A percentile compares a stretch with the other conserved stretches of the same genome.
Conservation (phyloP, 495 filamentous ascomycete species). For the Aspergillus baeticus region DNA sequence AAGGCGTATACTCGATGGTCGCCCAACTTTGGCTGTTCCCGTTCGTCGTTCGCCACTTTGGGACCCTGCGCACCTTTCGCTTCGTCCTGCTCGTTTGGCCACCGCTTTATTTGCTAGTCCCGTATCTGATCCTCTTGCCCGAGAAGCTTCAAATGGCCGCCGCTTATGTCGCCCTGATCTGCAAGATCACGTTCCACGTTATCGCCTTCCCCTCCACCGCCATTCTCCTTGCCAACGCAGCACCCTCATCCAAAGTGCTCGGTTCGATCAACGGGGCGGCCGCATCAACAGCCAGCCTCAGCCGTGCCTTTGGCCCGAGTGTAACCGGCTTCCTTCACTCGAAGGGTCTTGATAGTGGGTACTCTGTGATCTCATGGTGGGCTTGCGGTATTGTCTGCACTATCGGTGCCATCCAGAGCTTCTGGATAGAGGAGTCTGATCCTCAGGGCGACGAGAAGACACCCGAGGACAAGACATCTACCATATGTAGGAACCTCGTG, state of each 20-base stretch:
- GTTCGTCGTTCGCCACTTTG: conserved; percentile 65
- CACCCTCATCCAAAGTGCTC: conserved; percentile 74
- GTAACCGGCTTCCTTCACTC: conserved; percentile 84
- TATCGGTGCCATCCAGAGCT: conserved; percentile 61
- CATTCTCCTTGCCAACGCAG: conserved; percentile 81
- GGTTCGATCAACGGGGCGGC: conserved; percentile 93
- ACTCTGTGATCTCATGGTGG: conserved; percentile 92
- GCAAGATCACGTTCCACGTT: conserved; percentile 85
- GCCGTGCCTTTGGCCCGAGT: conserved; percentile 82
- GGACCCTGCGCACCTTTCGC: conserved; percentile 75
- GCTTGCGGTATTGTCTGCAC: conserved; percentile 72
- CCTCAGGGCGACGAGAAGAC: conserved; percentile 30
- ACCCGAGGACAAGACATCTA: conserved; percentile 12
- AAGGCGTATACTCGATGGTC: conserved; percentile 87
- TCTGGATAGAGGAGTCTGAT: conserved; percentile 51
- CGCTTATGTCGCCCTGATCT: conserved; percentile 71
- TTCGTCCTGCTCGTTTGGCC: conserved; percentile 79
- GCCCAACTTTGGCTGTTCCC: conserved; percentile 83
- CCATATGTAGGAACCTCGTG: conserved; percentile 8
- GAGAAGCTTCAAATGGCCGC: conserved; percentile 65
- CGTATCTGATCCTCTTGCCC: conserved; percentile 86
- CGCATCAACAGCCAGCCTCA: conserved; percentile 83
- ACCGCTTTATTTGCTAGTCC: conserved; percentile 81
- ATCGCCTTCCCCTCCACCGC: conserved; percentile 83
- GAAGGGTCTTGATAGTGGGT: conserved; percentile 72